Conservation (phyloP, 192 early-diverging fungal genomes). For the Linderina pennispora region DNA sequence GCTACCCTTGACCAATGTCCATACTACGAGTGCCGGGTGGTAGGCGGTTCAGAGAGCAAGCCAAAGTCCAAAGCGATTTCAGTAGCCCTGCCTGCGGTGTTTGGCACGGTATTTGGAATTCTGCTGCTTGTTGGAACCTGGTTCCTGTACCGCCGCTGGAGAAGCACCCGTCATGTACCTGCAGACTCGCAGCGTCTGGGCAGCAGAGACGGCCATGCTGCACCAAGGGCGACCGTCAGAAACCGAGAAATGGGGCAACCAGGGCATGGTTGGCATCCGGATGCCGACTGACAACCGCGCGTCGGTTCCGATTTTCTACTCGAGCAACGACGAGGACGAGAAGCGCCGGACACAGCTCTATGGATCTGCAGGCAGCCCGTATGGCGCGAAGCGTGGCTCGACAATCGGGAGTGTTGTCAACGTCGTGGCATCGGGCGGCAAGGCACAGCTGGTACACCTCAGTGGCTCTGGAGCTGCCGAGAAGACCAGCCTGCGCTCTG, state of each 20-base stretch:
- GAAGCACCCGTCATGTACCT: neutral
- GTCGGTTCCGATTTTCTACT: conserved; percentile 38
- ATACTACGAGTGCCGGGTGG: conserved; percentile 31
- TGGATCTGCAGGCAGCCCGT: too few relatives aligned
- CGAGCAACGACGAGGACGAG: conserved; percentile 8
- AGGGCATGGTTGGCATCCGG: conserved; percentile 11
- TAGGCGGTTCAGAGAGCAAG: too few relatives aligned
- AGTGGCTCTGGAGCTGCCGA: too few relatives aligned
- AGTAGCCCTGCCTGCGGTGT: conserved; percentile 25
- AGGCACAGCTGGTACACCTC: conserved; percentile 34
- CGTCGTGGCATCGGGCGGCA: conserved; percentile 5
- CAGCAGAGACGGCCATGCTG: too few relatives aligned
- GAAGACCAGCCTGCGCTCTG: too few relatives aligned
- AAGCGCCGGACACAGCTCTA: too few relatives aligned
- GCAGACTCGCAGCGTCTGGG: neutral
- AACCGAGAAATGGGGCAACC: conserved; percentile 27
- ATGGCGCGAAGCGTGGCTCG: too few relatives aligned
- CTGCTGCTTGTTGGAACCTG: conserved; percentile 10
- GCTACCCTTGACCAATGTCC: conserved; percentile 27
- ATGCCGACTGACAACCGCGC: conserved; percentile 13
- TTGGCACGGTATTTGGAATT: conserved; percentile 22
- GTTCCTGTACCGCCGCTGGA: conserved; percentile 18
- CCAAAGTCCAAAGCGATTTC: conserved; percentile 4
- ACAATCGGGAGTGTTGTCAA: conserved; percentile 26
- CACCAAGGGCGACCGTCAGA: too few relatives aligned